Conservation (phyloP, 441 rosid species). For the Sinapis alba region DNA sequence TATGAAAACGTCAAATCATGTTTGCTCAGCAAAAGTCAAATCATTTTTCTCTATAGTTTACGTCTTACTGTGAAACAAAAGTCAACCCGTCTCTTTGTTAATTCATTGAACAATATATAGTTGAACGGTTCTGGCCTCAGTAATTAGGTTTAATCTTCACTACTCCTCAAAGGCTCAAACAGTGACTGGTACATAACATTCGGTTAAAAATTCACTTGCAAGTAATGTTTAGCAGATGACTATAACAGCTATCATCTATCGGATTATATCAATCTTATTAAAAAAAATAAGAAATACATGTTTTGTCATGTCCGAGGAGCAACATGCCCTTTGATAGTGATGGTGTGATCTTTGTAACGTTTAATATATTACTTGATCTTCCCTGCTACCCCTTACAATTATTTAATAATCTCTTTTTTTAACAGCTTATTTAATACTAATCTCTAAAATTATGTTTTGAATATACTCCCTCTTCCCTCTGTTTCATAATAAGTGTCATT, state of each 20-base stretch:
- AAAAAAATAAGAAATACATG: conserved; percentile 20
- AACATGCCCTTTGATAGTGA: conserved; percentile 30
- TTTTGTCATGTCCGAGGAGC: conserved; percentile 30
- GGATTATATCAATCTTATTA: background rate
- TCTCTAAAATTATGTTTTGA: conserved; percentile 1
- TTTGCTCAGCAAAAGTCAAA: conserved; percentile 8
- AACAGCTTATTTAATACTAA: too few species aligned
- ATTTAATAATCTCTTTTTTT: background rate
- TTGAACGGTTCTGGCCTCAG: background rate
- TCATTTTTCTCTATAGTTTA: background rate
- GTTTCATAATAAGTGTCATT: too few species aligned
- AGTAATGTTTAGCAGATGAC: background rate
- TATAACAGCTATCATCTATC: background rate
- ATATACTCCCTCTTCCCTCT: too few species aligned
- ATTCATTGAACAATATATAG: background rate
- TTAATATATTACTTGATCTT: conserved; percentile 10
- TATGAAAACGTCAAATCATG: conserved; percentile 13
- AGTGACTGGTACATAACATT: background rate
- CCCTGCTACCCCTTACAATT: conserved; percentile 6
- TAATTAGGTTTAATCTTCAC: conserved; percentile 12
- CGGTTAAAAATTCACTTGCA: background rate
- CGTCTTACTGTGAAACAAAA: background rate
- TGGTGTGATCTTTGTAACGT: conserved; percentile 11
- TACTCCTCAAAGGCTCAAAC: background rate
- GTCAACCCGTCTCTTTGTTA: conserved; percentile 19